phyloP scores from a whole-genome alignment of 2,329 filamentous ascomycete genomes.

The Cercospora citrullina region DNA sequence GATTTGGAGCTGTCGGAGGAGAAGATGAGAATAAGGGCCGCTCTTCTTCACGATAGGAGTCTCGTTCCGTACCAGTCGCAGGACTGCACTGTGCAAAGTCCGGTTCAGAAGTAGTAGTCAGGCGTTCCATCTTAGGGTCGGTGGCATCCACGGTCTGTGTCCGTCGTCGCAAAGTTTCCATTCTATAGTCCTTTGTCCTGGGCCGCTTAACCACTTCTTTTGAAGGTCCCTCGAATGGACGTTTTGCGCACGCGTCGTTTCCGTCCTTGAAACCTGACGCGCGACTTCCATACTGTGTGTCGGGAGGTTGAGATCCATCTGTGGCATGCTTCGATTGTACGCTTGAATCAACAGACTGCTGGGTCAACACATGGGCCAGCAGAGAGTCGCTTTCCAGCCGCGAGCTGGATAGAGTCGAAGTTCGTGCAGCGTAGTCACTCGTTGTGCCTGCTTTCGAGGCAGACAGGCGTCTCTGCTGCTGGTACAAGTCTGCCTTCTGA shows the following conservation, averaged over 20 bases:
- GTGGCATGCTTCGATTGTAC: too few relatives aligned
- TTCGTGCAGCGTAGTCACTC: neutral
- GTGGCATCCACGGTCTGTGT: conserved; percentile 11
- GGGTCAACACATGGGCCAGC: neutral
- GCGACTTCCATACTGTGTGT: neutral
- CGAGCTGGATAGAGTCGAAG: neutral
- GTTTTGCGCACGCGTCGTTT: neutral
- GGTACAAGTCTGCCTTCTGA: conserved; percentile 2
- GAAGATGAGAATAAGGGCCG: too few relatives aligned
- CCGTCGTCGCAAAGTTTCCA: neutral
- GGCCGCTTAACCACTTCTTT: neutral
- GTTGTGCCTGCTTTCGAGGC: neutral
- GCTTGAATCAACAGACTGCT: neutral
- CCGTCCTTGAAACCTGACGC: neutral
- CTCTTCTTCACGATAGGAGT: too few relatives aligned
- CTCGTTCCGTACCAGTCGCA: neutral
- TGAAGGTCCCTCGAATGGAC: neutral
- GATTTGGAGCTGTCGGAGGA: neutral
- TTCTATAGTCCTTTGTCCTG: neutral
- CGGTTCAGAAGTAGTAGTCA: conserved; percentile 19
- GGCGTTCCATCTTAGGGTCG: conserved; percentile 4
- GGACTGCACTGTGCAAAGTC: neutral
- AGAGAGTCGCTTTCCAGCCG: neutral
- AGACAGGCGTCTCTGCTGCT: conserved; percentile 6
- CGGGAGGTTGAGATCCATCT: too few relatives aligned